phyloP scores from a whole-genome alignment of 139 green algal genomes.

The Pycnococcus provasolii region DNA sequence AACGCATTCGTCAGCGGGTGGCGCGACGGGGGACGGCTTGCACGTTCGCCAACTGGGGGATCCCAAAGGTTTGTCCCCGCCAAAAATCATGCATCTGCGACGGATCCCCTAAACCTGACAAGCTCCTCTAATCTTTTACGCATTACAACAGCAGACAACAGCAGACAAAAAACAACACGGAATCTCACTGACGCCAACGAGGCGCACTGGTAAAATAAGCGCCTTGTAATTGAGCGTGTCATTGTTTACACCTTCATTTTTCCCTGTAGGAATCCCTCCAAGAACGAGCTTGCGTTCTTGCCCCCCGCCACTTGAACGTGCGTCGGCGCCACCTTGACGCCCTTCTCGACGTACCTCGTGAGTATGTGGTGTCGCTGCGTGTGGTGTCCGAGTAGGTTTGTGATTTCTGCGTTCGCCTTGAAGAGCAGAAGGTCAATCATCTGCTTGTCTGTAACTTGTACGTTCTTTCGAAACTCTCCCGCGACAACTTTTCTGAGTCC shows the following conservation, averaged over 20 bases:
- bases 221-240: too few relatives aligned
- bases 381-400: background rate
- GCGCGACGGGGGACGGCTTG: too few relatives aligned
- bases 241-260: background rate
- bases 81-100: too few relatives aligned
- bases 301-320: background rate
- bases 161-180: too few relatives aligned
- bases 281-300: constrained; percentile 2
- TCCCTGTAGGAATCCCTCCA: constrained; percentile 1
- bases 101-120: too few relatives aligned
- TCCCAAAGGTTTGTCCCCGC: too few relatives aligned
- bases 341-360: constrained; percentile 3
- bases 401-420: background rate
- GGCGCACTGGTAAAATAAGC: too few relatives aligned
- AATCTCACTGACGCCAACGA: too few relatives aligned
- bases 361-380: constrained; percentile 14
- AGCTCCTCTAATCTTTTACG: too few relatives aligned
- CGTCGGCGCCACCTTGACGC: background rate
- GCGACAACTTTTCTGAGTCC: background rate
- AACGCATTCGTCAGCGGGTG: too few relatives aligned
- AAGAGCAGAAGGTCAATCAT: constrained; percentile 3
- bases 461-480: constrained; percentile 1
- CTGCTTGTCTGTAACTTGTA: background rate
- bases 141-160: too few relatives aligned
- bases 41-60: too few relatives aligned